Evolutionary conservation across 305 asterid species (phyloP).

Genomic region (Rubia tinctorum): DNA sequence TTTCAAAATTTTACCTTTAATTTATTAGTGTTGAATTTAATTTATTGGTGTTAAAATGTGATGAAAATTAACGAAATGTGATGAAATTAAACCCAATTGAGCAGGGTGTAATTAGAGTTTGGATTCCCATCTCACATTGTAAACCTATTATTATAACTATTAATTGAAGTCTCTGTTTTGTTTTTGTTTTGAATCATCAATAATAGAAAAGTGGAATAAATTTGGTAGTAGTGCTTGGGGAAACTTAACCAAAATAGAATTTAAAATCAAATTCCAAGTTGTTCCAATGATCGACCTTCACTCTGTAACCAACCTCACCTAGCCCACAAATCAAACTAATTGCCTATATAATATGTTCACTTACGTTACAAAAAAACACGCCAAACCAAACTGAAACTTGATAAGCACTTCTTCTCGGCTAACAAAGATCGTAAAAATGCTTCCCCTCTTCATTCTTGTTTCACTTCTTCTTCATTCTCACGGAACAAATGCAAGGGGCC

Average conservation of each 20-base stretch:
- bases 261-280: not conserved
- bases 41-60: too few species aligned
- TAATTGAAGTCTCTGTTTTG: not conserved
- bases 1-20: too few species aligned
- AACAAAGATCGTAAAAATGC: not conserved
- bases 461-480: not conserved
- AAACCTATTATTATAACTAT: too few species aligned
- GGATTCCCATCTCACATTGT: too few species aligned
- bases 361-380: not conserved
- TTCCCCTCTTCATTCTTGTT: not conserved
- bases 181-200: too few species aligned
- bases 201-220: not conserved
- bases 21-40: too few species aligned
- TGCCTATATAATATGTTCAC: not conserved
- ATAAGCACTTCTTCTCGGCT: not conserved
- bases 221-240: not conserved
- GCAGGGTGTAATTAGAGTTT: too few species aligned
- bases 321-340: not conserved
- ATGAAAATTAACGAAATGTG: too few species aligned
- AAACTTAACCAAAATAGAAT: not conserved
- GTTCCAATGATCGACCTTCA: not conserved
- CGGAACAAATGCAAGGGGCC: slow-evolving; percentile 5
- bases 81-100: too few species aligned
- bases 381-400: not conserved
- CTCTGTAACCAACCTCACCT: not conserved